A percentile compares a stretch with the other conserved stretches of the same genome.
Evolutionary conservation across 805 yeast genomes (phyloP).

Genomic region (Starmerella roubikii): DNA sequence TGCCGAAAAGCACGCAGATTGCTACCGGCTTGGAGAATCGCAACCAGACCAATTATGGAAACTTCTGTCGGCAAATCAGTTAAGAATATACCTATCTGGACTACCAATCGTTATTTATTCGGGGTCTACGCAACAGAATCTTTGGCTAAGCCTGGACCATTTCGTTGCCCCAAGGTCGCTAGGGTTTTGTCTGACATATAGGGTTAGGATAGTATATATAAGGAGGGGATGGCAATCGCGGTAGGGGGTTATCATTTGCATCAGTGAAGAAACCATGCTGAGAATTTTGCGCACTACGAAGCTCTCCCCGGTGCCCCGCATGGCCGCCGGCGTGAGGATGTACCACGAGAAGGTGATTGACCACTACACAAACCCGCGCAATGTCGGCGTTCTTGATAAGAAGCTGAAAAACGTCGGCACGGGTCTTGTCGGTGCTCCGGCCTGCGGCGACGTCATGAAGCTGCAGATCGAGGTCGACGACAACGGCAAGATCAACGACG

Average conservation of each 20-base stretch:
- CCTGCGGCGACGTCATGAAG: slow-evolving; percentile 99
- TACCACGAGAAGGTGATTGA: slow-evolving; percentile 92
- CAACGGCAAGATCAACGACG: slow-evolving; percentile 85
- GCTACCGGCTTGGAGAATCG: too few species aligned
- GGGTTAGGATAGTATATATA: not conserved
- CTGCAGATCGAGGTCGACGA: slow-evolving; percentile 87
- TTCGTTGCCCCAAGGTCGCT: too few species aligned
- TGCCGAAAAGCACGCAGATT: too few species aligned
- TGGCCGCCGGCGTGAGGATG: slow-evolving; percentile 2
- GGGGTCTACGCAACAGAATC: too few species aligned
- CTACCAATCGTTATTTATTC: too few species aligned
- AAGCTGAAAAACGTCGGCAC: slow-evolving; percentile 71
- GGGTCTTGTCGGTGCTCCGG: slow-evolving; percentile 97
- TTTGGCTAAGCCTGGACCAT: too few species aligned
- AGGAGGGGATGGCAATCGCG: not conserved
- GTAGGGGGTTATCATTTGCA: not conserved
- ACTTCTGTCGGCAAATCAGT: too few species aligned
- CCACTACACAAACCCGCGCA: slow-evolving; percentile 92
- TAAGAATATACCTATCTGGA: too few species aligned
- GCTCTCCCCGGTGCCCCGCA: not conserved
- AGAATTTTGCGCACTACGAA: not conserved
- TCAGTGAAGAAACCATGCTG: too few species aligned
- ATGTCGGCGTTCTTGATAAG: slow-evolving; percentile 87
- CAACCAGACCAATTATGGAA: too few species aligned
- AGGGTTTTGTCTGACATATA: too few species aligned